Percentiles rank a stretch among this genome's conserved stretches.
These are phyloP conservation scores for Kazachstania psychrophila DNA, from an alignment of 805 yeast species.

Conservation along the genomic window DNA sequence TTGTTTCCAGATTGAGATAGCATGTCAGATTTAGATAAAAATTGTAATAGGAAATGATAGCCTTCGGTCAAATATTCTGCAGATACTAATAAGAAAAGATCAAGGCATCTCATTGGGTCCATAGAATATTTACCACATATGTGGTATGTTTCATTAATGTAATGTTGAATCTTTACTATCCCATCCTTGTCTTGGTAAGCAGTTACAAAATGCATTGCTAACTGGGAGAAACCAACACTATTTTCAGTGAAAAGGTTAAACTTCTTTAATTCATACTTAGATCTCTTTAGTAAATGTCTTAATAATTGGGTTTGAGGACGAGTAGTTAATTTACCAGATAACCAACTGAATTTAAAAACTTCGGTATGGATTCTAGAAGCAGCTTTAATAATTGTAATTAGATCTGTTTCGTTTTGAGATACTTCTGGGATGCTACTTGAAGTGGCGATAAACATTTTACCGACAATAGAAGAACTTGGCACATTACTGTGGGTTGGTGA, in stretches of 20 bases:
- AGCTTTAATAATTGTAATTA: slow-evolving; percentile 13
- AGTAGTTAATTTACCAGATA: slow-evolving; percentile 23
- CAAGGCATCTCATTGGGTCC: slow-evolving; percentile 64
- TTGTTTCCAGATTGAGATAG: slow-evolving; percentile 19
- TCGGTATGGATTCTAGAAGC: slow-evolving; percentile 12
- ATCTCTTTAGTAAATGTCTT: slow-evolving; percentile 21
- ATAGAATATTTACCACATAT: slow-evolving; percentile 67
- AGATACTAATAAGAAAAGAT: slow-evolving; percentile 49
- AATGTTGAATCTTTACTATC: slow-evolving; percentile 34
- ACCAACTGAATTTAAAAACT: slow-evolving; percentile 24
- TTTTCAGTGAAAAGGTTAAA: slow-evolving; percentile 67
- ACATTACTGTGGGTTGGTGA: neutral
- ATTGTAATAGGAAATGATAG: slow-evolving; percentile 38
- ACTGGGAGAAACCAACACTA: slow-evolving; percentile 65
- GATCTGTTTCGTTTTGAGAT: slow-evolving; percentile 9
- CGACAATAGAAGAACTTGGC: slow-evolving; percentile 10
- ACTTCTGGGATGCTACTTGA: slow-evolving; percentile 10
- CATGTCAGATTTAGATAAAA: slow-evolving; percentile 51
- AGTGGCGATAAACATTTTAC: slow-evolving; percentile 17
- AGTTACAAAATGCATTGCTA: slow-evolving; percentile 40
- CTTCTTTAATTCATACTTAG: slow-evolving; percentile 38
- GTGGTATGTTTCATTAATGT: slow-evolving; percentile 41
- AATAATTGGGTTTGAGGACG: slow-evolving; percentile 17
- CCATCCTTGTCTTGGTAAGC: slow-evolving; percentile 37
- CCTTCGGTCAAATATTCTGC: slow-evolving; percentile 37